Evolutionary conservation across 257 asterid genomes (phyloP), one percentile per base, ranked within the genome.

Genomic region (Plectranthus barbatus): DNA sequence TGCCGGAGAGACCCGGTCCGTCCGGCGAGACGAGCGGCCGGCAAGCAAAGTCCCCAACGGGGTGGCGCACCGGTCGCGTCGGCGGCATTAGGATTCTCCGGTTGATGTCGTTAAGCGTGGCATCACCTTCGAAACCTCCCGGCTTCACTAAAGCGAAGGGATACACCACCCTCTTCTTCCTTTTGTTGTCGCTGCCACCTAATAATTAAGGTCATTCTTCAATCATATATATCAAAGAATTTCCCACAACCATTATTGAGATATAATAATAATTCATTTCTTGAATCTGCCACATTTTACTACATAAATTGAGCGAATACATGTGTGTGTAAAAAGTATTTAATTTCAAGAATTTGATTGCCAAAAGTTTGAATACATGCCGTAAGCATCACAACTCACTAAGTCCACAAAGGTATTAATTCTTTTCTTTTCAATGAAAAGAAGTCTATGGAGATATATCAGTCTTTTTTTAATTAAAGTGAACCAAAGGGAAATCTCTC

Each of bases 121-220:
- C 68, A 12, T 76, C 88, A 17, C 99, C 99, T 69, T 83, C 95
- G 9, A 55, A 63, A 5, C 94, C 97, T 41, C 96, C 96, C 1
- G 97, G 97, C 78, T 89, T 89, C 79, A 92, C 95, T 59, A 92
- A 42, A 7, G 86, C 85, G 68, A 92, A 92, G 12, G 97, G 97
- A 64, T 84, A 89, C 79, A 82, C 94, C 37, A 59, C 52, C 59
- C 78, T 80, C 80, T 72, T 80, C 67, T 75, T 76, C 21, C 71
- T 73, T 23, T 76, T 73, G 9, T 58, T 74, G 0, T 46, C 41
- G 1, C 24, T 55, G 14, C 76, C 63, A 21, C 85, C 95, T 82
- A 70, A 55, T 14, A 68, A 31, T 0, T 23, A 1, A 31, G 5
- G 5, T 31, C 36, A 31, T 31, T 31, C 7, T 31, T 31, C 36